Base-by-base conservation (phyloP, 306 rosid genomes). In the Pyrus betulifolia region DNA sequence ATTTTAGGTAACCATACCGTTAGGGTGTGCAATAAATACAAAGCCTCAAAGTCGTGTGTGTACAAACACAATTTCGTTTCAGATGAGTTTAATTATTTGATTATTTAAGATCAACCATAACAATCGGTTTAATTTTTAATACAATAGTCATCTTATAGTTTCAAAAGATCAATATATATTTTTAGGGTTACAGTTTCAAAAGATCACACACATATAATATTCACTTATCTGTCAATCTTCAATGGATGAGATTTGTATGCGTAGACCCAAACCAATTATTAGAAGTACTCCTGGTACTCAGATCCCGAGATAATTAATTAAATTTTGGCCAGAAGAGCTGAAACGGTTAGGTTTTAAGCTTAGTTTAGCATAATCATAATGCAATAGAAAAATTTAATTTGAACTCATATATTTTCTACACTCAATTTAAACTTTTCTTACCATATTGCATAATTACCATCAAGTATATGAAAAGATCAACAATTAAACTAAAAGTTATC, bases 211-310 rank as follows among this genome's bases (percentile, higher is more conserved):
- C 18, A 35, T 62, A 25, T 62, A 65, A 74, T 28, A 73, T 55
- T 72, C 54, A 72, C 18, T 69, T 23, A 11, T 21, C 19, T 10
- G 31, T 62, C 31, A 2, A 62, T 17, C 17, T 27, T 52, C 46
- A 51, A 82, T 76, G 84, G 84, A 84, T 67, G 86, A 82, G 77
- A 75, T 78, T 75, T 71, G 84, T 33, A 46, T 62, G 66, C 57
- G 72, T 28, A 9, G 65, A 75, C 49, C 69, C 58, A 79, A 49
- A 23, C 78, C 76, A 55, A 71, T 65, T 74, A 79, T 79, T 67
- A 71, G 21, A 27, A 71, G 71, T 49, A 49, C 2, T 71, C 63
- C 54, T 74, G 78, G 21, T 31, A 35, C 73, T 82, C 78, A 77
- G 81, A 87, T 84, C 86, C 86, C 83, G 23, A 86, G 62, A 74